A percentile compares a stretch with the other conserved stretches of the same genome.
phyloP scores from a whole-genome alignment of 1,284 basidiomycete genomes.

The Coniophora puteana region DNA sequence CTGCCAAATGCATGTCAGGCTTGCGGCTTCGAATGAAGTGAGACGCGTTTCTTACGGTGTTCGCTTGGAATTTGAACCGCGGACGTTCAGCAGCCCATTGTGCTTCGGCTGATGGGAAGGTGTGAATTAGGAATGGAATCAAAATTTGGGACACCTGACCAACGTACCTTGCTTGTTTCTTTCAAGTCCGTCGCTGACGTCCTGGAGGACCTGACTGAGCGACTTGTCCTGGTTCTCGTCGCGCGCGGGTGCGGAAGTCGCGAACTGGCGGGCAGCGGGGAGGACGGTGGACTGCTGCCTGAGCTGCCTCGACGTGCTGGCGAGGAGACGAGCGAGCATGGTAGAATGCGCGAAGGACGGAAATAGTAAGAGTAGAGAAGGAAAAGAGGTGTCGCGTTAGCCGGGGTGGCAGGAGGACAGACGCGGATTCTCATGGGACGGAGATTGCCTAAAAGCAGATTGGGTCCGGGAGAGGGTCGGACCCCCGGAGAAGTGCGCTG shows the following conservation, averaged over 20 bases:
- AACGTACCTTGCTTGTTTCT: constrained; percentile 4
- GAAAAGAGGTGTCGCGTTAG: too few relatives aligned
- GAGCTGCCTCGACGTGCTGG: too few relatives aligned
- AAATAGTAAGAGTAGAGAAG: too few relatives aligned
- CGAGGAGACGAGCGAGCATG: too few relatives aligned
- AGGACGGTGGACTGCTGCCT: background rate
- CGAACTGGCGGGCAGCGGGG: constrained; percentile 4
- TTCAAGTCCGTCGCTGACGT: constrained; percentile 2
- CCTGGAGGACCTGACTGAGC: constrained; percentile 2
- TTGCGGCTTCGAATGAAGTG: background rate
- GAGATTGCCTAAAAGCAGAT: constrained; percentile 4
- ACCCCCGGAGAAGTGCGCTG: too few relatives aligned
- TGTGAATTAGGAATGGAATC: constrained; percentile 1
- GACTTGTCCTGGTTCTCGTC: constrained; percentile 3
- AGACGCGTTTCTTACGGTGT: constrained; percentile 13
- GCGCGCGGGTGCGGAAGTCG: background rate
- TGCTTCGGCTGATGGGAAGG: constrained; percentile 1
- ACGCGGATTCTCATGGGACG: constrained; percentile 4
- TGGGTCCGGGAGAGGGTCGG: background rate
- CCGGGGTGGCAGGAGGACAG: background rate
- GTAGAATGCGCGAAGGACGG: too few relatives aligned
- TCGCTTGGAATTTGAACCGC: constrained; percentile 21
- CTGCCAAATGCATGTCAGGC: constrained; percentile 24
- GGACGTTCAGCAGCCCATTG: constrained; percentile 20
- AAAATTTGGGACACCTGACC: background rate